Base-by-base conservation (phyloP, 441 rosid species). In the Sinapis alba region DNA sequence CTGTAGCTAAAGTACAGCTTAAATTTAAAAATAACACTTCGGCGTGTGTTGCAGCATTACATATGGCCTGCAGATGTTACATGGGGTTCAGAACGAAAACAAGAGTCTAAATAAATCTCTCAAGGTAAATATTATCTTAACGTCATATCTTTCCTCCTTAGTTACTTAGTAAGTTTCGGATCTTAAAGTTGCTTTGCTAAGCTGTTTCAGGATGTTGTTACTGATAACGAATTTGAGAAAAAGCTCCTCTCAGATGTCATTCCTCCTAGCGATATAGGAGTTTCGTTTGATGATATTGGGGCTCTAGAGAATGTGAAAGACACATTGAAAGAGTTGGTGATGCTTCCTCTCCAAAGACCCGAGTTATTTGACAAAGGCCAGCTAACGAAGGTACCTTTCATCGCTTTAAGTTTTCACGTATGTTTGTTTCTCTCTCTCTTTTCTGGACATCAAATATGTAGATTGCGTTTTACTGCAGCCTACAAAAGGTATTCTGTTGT, bases 271-370 rank as follows among this genome's bases (percentile, higher is more conserved):
- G 98, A 90, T 70, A 93, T 95, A 62, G 97, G 97, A 68, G 98
- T 93, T 71, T 88, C 96, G 28, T 93, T 93, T 76, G 91, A 93
- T 77, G 98, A 93, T 76, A 88, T 91, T 32, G 98, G 98, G 74
- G 97, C 97, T 62, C 89, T 93, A 93, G 84, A n/a, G n/a, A n/a
- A n/a, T n/a, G n/a, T n/a, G n/a, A n/a, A n/a, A n/a, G 94, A 89
- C 78, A 91, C 98, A 38, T 80, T 93, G 80, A 93, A 91, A 79
- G 98, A 93, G 84, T 85, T 93, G 78, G 98, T 93, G 81, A 93
- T 93, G 96, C 98, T 91, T 80, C 98, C 98, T 71, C 76, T 93
- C 66, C 96, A 88, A 76, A 86, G 98, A 83, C 98, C 98, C n/a
- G n/a, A n/a, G n/a, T n/a, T n/a, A n/a, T n/a, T n/a, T n/a, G n/a